Evolutionary conservation across 306 rosid species (phyloP), one percentile per base, ranked within the genome.

Genomic region (Senna siamea): DNA sequence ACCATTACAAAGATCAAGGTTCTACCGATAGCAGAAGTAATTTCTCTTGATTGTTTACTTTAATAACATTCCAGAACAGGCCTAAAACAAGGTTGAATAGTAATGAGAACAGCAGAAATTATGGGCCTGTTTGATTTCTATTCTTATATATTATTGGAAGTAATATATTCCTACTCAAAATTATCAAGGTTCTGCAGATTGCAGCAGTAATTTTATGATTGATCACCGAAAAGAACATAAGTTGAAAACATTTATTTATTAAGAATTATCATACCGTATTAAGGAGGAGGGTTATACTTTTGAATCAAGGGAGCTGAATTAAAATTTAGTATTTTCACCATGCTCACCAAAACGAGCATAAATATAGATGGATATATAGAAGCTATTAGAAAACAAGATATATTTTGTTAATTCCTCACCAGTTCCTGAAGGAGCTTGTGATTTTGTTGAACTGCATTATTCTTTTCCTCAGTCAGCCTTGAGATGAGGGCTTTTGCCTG

Each of bases 381-480:
- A 55, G 52, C 46, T 63, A 48, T 70, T 58, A 13, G 51, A 63
- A 63, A 40, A 58, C 9, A 57, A 50, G 0, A 67, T 22, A 34
- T 61, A 44, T 78, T 28, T 37, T 53, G 54, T 69, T 37, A 64
- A 77, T 64, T 20, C 67, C 90, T 87, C 72, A 93, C 98, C 96
- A 90, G 79, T 88, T 93, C 98, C 75, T 93, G 93, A 38, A 92
- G 93, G 35, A 89, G 89, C 86, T 80, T 88, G 84, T 43, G 84
- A 68, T 78, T 83, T 85, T 80, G 93, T 86, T 84, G 92, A 66
- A 83, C 35, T 37, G 92, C 93, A 75, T 22, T 85, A 73, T 76
- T 85, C 86, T 89, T 93, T 77, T 93, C 98, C 66, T 89, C 93
- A 5, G 85, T 87, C 77, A 93, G 68, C 83, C 79, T 90, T 20